Percentiles rank a stretch among this genome's conserved stretches.
phyloP scores from a whole-genome alignment of 2,329 filamentous ascomycete genomes.

The Fusarium sublunatum region DNA sequence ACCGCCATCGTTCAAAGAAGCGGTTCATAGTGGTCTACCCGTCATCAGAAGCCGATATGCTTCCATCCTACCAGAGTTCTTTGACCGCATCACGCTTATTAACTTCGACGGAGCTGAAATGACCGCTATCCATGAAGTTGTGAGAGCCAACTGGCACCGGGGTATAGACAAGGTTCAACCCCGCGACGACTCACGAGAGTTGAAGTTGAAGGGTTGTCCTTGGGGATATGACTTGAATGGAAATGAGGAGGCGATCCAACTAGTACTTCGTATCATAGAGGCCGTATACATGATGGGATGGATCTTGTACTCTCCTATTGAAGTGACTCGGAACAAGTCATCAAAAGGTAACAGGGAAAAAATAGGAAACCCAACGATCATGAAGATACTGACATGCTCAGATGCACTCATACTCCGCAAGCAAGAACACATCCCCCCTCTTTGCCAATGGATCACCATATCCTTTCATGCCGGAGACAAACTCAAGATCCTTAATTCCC shows the following conservation, averaged over 20 bases:
- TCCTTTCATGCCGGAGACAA: constrained; percentile 30
- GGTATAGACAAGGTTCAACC: constrained; percentile 17
- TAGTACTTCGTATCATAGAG: constrained; percentile 18
- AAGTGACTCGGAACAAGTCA: constrained; percentile 10
- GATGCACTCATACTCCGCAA: constrained; percentile 25
- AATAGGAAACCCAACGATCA: rapidly evolving
- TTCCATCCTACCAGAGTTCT: background rate
- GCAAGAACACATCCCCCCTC: rapidly evolving
- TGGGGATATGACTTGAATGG: constrained; percentile 20
- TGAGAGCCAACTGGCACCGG: constrained; percentile 8
- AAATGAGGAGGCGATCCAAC: constrained; percentile 14
- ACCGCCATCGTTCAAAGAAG: constrained; percentile 8
- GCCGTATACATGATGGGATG: constrained; percentile 5
- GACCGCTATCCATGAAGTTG: background rate
- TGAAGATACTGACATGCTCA: background rate
- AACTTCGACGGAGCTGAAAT: constrained; percentile 20
- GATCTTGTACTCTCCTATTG: constrained; percentile 20
- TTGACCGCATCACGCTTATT: constrained; percentile 21
- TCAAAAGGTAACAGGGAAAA: constrained; percentile 9
- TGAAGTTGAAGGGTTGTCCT: constrained; percentile 18
- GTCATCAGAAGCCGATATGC: background rate
- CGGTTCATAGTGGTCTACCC: background rate
- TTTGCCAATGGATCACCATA: constrained; percentile 18
- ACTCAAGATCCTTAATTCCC: constrained; percentile 24
- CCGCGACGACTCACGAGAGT: constrained; percentile 7